A percentile compares a stretch with the other conserved stretches of the same genome.
Evolutionary conservation across 345 rosid species (phyloP).

Genomic region (Kernera saxatilis): DNA sequence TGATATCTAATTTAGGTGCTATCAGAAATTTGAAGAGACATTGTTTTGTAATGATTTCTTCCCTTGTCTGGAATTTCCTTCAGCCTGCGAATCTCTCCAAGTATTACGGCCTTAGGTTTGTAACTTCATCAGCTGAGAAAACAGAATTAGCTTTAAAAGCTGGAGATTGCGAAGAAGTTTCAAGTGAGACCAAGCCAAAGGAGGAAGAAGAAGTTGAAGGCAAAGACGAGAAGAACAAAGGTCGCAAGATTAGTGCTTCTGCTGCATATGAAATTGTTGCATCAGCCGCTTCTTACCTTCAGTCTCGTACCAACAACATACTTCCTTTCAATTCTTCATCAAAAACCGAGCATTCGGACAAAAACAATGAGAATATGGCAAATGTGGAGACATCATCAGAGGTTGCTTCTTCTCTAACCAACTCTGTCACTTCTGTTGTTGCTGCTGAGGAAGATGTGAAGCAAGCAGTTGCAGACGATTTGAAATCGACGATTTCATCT

Average conservation of each 20-base stretch:
- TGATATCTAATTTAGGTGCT: too few species aligned
- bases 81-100: conserved; percentile 65
- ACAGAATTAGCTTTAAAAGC: conserved; percentile 43
- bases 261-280: conserved; percentile 72
- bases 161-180: conserved; percentile 25
- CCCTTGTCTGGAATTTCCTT: neutral
- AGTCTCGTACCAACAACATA: conserved; percentile 53
- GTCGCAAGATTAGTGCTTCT: conserved; percentile 48
- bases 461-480: conserved; percentile 92
- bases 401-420: conserved; percentile 60
- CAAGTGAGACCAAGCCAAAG: conserved; percentile 32
- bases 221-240: conserved; percentile 27
- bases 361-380: conserved; percentile 5
- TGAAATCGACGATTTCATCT: conserved; percentile 66
- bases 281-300: conserved; percentile 79
- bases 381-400: conserved; percentile 36
- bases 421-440: conserved; percentile 87
- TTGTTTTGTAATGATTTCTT: neutral
- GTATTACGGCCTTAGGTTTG: conserved; percentile 50
- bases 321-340: conserved; percentile 43
- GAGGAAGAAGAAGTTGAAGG: conserved; percentile 29
- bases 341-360: neutral
- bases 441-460: conserved; percentile 95
- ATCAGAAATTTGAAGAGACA: neutral
- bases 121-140: conserved; percentile 77